Evolutionary conservation across 2,329 filamentous ascomycete genomes (phyloP), one percentile per base, ranked within the genome.

Genomic region (Volutella citrinella): DNA sequence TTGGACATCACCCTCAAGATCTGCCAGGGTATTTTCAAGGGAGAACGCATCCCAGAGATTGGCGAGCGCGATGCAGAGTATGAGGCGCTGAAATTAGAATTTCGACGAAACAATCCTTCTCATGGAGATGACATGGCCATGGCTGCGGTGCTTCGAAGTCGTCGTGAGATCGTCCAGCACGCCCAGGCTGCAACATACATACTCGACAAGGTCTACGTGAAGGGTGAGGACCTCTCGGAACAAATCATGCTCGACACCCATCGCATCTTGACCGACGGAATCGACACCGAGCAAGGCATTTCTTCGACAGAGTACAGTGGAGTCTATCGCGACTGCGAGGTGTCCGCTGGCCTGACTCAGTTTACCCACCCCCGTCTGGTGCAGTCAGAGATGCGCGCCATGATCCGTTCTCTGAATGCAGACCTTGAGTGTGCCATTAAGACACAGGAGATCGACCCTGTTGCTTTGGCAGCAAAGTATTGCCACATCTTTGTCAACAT

Each of bases 401-500:
- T 59, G 30, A 30, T 57, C 3, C 5, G 10, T 4, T 37, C 48
- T 6, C 30, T 57, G 4, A 14, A 42, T 6, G 9, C 19, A 2
- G 55, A 62, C 13, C 37, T 63, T 17, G n/a, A 10, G 2, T 14
- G 19, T 2, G 45, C 41, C 4, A 16, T 40, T 10, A 9, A 27
- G 4, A 10, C 3, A 5, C 22, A 23, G 5, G 10, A 29, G 3
- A 28, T 56, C 2, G 46, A 57, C 17, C 46, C 59, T 0, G 37
- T 51, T 10, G 43, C 42, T 0, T 32, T 63, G 2, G 53, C 52
- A 12, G 49, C 48, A 11, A 48, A 50, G 17, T 54, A 56, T 19
- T 55, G 46, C 17, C 45, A 61, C 11, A 28, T 27, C 1, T 56
- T 64, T 24, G 51, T 59, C 28, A 52, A 40, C 7, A 63, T 64